Evolutionary conservation across 345 rosid species (phyloP).

Genomic region (Sonneratia caseolaris): DNA sequence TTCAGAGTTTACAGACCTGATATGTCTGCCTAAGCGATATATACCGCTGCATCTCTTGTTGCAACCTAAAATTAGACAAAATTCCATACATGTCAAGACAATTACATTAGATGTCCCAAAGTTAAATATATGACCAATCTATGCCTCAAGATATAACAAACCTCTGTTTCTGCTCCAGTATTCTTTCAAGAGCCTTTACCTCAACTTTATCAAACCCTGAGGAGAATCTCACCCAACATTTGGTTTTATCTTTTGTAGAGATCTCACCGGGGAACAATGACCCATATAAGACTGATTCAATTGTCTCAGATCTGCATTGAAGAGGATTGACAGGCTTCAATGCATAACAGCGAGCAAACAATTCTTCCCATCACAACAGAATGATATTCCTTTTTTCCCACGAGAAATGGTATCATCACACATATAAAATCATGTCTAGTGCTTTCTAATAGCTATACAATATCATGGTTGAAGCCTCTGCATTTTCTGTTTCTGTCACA

Average conservation of each 20-base stretch:
- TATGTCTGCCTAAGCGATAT: constrained; percentile 66
- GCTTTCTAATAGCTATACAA: not conserved
- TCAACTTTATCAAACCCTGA: constrained; percentile 77
- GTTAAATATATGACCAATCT: not conserved
- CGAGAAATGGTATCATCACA: not conserved
- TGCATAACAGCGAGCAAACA: not conserved
- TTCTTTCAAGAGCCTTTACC: constrained; percentile 78
- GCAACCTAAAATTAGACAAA: constrained; percentile 61
- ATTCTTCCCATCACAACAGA: not conserved
- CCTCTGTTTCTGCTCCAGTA: constrained; percentile 97
- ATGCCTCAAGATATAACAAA: constrained; percentile 20
- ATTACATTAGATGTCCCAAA: not conserved
- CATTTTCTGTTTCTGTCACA: not conserved
- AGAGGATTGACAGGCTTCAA: constrained; percentile 1
- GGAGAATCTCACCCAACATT: constrained; percentile 70
- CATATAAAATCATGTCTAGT: not conserved
- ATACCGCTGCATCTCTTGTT: constrained; percentile 93
- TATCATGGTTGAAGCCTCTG: not conserved
- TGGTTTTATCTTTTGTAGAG: constrained; percentile 54
- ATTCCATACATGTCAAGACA: not conserved
- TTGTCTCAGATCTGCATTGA: constrained; percentile 72
- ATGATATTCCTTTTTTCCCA: not conserved
- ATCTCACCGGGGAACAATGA: constrained; percentile 59
- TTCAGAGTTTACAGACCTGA: constrained; percentile 43
- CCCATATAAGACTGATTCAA: constrained; percentile 60